A percentile compares a stretch with the other conserved stretches of the same genome.
Evolutionary conservation across 495 filamentous ascomycete genomes (phyloP).

Genomic region (Jackrogersella minutella): DNA sequence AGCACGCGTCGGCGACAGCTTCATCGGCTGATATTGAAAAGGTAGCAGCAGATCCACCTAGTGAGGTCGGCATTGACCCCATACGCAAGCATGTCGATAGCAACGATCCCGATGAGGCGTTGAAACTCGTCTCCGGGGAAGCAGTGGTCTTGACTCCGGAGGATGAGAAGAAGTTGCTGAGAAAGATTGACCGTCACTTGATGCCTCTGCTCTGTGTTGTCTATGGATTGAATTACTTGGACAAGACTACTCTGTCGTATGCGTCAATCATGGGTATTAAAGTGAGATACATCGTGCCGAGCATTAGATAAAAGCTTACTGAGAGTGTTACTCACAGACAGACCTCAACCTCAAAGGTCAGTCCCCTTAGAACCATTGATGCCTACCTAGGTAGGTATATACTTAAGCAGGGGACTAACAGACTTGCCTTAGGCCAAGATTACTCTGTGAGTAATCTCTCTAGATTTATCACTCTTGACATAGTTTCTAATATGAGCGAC

Average conservation of each 20-base stretch:
- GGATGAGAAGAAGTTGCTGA: slow-evolving; percentile 57
- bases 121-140: slow-evolving; percentile 45
- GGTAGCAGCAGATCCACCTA: slow-evolving; percentile 12
- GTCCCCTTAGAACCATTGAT: neutral
- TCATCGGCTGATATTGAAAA: slow-evolving; percentile 33
- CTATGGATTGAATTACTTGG: slow-evolving; percentile 71
- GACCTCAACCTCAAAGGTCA: slow-evolving; percentile 40
- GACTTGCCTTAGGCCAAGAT: slow-evolving; percentile 29
- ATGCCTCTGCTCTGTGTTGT: slow-evolving; percentile 69
- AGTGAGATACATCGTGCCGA: slow-evolving; percentile 47
- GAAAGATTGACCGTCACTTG: slow-evolving; percentile 67
- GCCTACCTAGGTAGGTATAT: neutral
- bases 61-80: neutral
- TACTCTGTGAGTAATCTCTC: slow-evolving; percentile 33
- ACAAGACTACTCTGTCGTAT: slow-evolving; percentile 72
- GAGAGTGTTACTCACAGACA: slow-evolving; percentile 11
- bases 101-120: slow-evolving; percentile 44
- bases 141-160: slow-evolving; percentile 47
- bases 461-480: neutral
- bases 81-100: slow-evolving; percentile 30
- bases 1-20: slow-evolving; percentile 3
- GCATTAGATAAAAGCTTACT: slow-evolving; percentile 44
- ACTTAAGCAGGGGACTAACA: neutral
- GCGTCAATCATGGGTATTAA: slow-evolving; percentile 69
- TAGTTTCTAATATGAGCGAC: neutral